Conservation (phyloP, 2,329 filamentous ascomycete species). For the Paecilomyces fulvus region DNA sequence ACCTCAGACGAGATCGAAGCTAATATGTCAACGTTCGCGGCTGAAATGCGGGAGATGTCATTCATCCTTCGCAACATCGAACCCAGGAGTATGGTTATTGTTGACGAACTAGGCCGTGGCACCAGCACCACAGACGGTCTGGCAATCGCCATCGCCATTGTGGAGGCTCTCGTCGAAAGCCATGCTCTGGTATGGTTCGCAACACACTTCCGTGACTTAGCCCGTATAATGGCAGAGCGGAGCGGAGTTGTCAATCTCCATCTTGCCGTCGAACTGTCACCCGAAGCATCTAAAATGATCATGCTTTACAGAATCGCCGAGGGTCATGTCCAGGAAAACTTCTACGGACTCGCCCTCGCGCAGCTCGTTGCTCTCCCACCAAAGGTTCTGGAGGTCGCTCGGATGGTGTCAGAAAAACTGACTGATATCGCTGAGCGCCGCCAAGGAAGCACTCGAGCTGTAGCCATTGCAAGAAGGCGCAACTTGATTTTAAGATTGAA, state of each 20-base stretch:
- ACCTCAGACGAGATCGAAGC: slow-evolving; percentile 81
- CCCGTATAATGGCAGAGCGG: slow-evolving; percentile 63
- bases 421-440: slow-evolving; percentile 49
- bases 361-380: slow-evolving; percentile 64
- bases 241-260: slow-evolving; percentile 77
- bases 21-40: slow-evolving; percentile 86
- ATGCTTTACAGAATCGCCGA: slow-evolving; percentile 81
- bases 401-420: slow-evolving; percentile 56
- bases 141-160: slow-evolving; percentile 80
- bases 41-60: slow-evolving; percentile 93
- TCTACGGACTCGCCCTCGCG: slow-evolving; percentile 81
- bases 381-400: slow-evolving; percentile 59
- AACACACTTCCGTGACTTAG: slow-evolving; percentile 82
- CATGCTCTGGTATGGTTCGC: slow-evolving; percentile 81
- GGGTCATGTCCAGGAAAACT: slow-evolving; percentile 60
- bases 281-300: slow-evolving; percentile 55
- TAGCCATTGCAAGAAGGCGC: slow-evolving; percentile 54
- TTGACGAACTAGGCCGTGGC: slow-evolving; percentile 87
- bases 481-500: slow-evolving; percentile 66
- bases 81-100: slow-evolving; percentile 64
- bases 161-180: slow-evolving; percentile 76
- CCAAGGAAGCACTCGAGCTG: slow-evolving; percentile 50
- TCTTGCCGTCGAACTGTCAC: slow-evolving; percentile 59
- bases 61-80: slow-evolving; percentile 85
- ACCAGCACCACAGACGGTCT: slow-evolving; percentile 85